A percentile compares a stretch with the other conserved stretches of the same genome.
Conservation (phyloP, 495 filamentous ascomycete species). For the Bacidia rubella region DNA sequence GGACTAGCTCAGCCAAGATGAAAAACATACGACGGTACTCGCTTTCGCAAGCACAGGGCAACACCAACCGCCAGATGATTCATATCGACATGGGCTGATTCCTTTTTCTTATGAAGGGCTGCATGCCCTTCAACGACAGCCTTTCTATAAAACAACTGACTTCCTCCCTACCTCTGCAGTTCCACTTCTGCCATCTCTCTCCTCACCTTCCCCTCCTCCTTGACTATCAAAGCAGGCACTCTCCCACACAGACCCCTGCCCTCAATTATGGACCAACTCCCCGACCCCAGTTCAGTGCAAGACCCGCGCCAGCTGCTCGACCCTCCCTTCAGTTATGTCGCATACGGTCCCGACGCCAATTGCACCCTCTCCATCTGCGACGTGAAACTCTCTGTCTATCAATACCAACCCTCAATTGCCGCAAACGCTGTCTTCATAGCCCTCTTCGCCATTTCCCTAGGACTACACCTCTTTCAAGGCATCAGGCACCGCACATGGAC, state of each 20-base stretch:
- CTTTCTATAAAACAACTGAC: no score
- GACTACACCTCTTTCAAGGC: slow-evolving; percentile 26
- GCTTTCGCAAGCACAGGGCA: neutral
- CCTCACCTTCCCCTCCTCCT: neutral
- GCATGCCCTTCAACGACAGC: neutral
- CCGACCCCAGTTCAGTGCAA: neutral
- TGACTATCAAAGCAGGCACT: neutral
- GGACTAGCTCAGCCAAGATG: neutral
- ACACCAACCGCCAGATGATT: neutral
- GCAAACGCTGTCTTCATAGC: slow-evolving; percentile 31
- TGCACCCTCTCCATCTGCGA: slow-evolving; percentile 20
- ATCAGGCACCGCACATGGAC: slow-evolving; percentile 24
- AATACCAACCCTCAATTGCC: slow-evolving; percentile 29
- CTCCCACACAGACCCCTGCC: neutral
- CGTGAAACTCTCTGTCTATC: slow-evolving; percentile 22
- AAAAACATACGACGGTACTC: neutral
- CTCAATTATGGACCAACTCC: neutral
- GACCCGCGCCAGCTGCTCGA: slow-evolving; percentile 6
- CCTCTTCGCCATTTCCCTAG: slow-evolving; percentile 25
- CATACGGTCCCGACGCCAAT: slow-evolving; percentile 20
- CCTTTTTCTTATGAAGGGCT: neutral
- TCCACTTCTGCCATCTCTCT: no score
- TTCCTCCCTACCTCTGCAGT: neutral
- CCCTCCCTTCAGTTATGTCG: slow-evolving; percentile 23
- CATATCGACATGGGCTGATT: neutral